These are phyloP conservation scores for Sambucus nigra DNA, from an alignment of 129 eudicot species.

Conservation along the genomic window DNA sequence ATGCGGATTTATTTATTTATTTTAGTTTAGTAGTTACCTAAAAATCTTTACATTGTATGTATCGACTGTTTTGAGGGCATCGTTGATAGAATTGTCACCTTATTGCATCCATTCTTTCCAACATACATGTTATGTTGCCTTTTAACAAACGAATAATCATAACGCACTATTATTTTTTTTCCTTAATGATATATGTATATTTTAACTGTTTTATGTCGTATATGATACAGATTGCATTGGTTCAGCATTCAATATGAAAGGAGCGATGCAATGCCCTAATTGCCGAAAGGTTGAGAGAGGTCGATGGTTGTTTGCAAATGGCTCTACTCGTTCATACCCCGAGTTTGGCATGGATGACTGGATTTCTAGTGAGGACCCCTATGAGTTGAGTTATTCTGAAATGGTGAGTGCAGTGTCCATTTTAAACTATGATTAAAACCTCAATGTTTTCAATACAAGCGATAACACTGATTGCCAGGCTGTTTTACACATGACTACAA, in stretches of 20 bases:
- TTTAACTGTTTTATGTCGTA: neutral
- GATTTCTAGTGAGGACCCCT: constrained; percentile 27
- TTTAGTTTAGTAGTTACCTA: too few species aligned
- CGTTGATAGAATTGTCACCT: constrained; percentile 4
- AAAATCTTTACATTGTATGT: too few species aligned
- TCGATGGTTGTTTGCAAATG: constrained; percentile 65
- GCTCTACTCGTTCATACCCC: constrained; percentile 38
- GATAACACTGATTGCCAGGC: too few species aligned
- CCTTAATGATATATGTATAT: constrained; percentile 1
- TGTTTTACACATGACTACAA: neutral
- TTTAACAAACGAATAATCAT: neutral
- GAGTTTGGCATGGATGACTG: constrained; percentile 32
- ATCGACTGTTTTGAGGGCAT: neutral
- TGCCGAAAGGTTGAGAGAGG: constrained; percentile 72
- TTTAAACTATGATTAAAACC: neutral
- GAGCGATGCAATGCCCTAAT: constrained; percentile 84
- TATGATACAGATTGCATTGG: constrained; percentile 69
- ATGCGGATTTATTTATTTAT: too few species aligned
- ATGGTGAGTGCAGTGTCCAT: constrained; percentile 23
- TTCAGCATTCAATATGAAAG: constrained; percentile 69
- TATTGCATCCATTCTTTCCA: constrained; percentile 1
- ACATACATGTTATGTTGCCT: neutral
- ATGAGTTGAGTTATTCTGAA: constrained; percentile 31
- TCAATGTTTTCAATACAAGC: neutral
- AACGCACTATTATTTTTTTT: neutral